Percentiles rank a stretch among this genome's conserved stretches.
These are phyloP conservation scores for Fusarium sp. DNA, from an alignment of 2,329 filamentous ascomycete species.

Conservation along the genomic window DNA sequence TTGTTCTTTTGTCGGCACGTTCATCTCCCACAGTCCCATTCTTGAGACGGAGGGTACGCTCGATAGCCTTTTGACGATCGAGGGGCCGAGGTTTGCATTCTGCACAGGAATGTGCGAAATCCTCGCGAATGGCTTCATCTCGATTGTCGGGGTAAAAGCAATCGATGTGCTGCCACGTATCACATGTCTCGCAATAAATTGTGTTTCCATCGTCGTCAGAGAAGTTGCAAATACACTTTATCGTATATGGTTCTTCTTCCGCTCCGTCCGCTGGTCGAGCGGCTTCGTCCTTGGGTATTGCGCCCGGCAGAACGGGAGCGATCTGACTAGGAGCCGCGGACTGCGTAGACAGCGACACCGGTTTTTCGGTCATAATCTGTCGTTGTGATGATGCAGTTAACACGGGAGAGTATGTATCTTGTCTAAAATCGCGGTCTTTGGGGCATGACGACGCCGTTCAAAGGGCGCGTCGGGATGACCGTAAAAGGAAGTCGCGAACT, in stretches of 20 bases:
- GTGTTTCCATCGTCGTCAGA: conserved; percentile 97
- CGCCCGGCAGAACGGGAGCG: conserved; percentile 50
- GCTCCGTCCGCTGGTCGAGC: conserved; percentile 62
- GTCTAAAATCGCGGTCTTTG: conserved; percentile 64
- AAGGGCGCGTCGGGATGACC: conserved; percentile 54
- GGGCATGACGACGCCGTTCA: conserved; percentile 68
- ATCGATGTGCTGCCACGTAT: conserved; percentile 98
- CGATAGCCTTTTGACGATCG: conserved; percentile 78
- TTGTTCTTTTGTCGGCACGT: conserved; percentile 74
- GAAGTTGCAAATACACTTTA: conserved; percentile 97
- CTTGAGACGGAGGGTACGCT: conserved; percentile 72
- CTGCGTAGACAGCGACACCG: conserved; percentile 64
- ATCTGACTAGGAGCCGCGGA: conserved; percentile 66
- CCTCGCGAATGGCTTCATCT: conserved; percentile 75
- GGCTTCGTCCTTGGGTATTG: conserved; percentile 54
- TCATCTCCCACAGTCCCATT: conserved; percentile 58
- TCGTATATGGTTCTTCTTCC: conserved; percentile 88
- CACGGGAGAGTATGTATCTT: conserved; percentile 54
- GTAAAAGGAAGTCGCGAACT: conserved; percentile 34
- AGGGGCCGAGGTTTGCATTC: conserved; percentile 85
- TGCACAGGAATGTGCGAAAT: conserved; percentile 85
- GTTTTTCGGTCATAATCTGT: conserved; percentile 73
- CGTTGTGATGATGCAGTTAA: conserved; percentile 53
- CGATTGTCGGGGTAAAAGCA: conserved; percentile 88
- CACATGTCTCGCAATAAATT: conserved; percentile 94